Evolutionary conservation across 768 basidiomycete genomes (phyloP), one percentile per base, ranked within the genome.

Genomic region (Russula sp.): DNA sequence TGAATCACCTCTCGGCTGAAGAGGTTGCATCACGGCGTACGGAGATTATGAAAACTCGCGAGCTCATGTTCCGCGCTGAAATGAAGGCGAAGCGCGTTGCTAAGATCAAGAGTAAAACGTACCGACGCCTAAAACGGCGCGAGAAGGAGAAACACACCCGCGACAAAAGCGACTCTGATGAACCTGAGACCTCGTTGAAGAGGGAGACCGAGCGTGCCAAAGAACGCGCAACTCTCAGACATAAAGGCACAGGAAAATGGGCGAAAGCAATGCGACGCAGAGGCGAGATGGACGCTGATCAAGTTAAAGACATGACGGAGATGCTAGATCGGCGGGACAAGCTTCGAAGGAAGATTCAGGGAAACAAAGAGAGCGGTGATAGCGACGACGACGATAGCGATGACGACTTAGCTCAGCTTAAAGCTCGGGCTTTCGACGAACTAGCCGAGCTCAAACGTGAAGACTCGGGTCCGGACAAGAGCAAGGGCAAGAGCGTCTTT

Each of bases 21-120:
- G 95, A 97, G 71, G 89, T 97, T 46, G 84, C 85, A 5, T 82
- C 85, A 7, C 87, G 94, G 0, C 86, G 92, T 1, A 83, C 81
- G 2, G 91, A 94, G 70, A 82, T 99, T 13, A 84, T 90, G 40
- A 85, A 86, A 72, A 92, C 92, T 84, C 88, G 96, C 22, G 95
- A 97, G 70, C 81, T 98, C 46, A 88, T 94, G 79, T 97, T 96
- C 77, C 86, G 95, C 5, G 93, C 93, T 0, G 96, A 98, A 69
- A 79, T 84, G 40, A 94, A 96, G 73, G 91, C 94, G 20, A 90
- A 90, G 72, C 85, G 95, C 20, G 80, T 96, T 20, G 84, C 88
- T 24, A 98, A 95, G 78, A 99, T 99, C 76, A 98, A 98, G 79
- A 92, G 89, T 74, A 96, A 94, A 76, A 85, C 92, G 2, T 98